Evolutionary conservation across 1,139 yeast species (phyloP).

Genomic region (Kodamaea sp.): DNA sequence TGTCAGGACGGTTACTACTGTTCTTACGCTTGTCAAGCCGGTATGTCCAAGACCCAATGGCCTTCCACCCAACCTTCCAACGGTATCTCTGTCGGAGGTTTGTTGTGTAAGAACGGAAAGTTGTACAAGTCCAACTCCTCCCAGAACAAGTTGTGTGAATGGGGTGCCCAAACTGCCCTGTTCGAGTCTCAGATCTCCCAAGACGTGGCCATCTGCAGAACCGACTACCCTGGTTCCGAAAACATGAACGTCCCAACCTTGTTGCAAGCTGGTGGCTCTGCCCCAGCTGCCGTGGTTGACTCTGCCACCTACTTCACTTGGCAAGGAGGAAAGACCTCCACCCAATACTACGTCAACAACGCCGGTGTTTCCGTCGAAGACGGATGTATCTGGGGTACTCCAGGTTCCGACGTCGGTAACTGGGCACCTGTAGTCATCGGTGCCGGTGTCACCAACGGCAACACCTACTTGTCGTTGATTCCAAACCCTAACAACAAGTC

Average conservation of each 20-base stretch:
- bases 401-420: conserved; percentile 70
- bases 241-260: conserved; percentile 82
- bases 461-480: conserved; percentile 72
- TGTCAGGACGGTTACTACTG: conserved; percentile 79
- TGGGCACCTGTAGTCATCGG: conserved; percentile 84
- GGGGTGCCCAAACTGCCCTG: conserved; percentile 67
- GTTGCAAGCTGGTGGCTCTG: conserved; percentile 57
- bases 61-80: conserved; percentile 68
- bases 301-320: conserved; percentile 62
- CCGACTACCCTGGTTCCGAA: conserved; percentile 89
- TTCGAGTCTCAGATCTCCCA: conserved; percentile 57
- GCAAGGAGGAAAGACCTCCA: conserved; percentile 66
- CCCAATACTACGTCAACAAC: conserved; percentile 79
- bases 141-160: conserved; percentile 67
- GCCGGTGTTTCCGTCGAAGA: conserved; percentile 74
- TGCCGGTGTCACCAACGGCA: conserved; percentile 65
- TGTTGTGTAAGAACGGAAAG: conserved; percentile 66
- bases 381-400: conserved; percentile 77
- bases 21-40: conserved; percentile 85
- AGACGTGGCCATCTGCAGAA: conserved; percentile 76
- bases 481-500: conserved; percentile 76
- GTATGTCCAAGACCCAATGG: conserved; percentile 92
- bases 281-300: conserved; percentile 67
- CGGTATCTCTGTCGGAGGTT: conserved; percentile 83
- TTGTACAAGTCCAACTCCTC: conserved; percentile 67